A percentile compares a stretch with the other conserved stretches of the same genome.
Conservation (phyloP, 2,329 filamentous ascomycete species). For the Colletotrichum liriopes region DNA sequence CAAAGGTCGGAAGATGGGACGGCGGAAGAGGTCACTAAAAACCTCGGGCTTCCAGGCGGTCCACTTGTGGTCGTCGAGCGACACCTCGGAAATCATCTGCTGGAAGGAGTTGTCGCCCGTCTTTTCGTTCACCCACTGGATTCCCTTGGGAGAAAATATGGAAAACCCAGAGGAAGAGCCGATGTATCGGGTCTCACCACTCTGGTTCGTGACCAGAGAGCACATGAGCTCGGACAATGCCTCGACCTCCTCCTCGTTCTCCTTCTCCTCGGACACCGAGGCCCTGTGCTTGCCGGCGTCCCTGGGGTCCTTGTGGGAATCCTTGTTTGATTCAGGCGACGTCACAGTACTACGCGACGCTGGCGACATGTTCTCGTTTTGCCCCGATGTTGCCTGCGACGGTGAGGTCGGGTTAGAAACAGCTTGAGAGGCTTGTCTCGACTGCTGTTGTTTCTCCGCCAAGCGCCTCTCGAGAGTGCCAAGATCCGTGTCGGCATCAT, state of each 20-base stretch:
- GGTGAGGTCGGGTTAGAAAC: slow-evolving; percentile 68
- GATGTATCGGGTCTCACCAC: slow-evolving; percentile 95
- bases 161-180: slow-evolving; percentile 98
- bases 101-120: slow-evolving; percentile 97
- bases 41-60: slow-evolving; percentile 99
- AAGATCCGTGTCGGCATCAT: slow-evolving; percentile 87
- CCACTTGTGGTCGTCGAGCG: slow-evolving; percentile 94
- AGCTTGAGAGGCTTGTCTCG: slow-evolving; percentile 65
- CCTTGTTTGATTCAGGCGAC: slow-evolving; percentile 65
- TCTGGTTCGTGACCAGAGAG: slow-evolving; percentile 94
- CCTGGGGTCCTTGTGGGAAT: slow-evolving; percentile 54
- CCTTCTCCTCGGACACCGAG: slow-evolving; percentile 61
- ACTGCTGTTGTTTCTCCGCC: slow-evolving; percentile 69
- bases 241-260: slow-evolving; percentile 81
- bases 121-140: slow-evolving; percentile 98
- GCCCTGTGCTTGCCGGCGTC: slow-evolving; percentile 53
- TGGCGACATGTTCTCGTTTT: slow-evolving; percentile 57
- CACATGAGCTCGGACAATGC: slow-evolving; percentile 98
- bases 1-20: slow-evolving; percentile 85
- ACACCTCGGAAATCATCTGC: slow-evolving; percentile 93
- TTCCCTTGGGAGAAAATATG: slow-evolving; percentile 98
- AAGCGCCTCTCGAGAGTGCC: slow-evolving; percentile 87
- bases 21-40: slow-evolving; percentile 91
- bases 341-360: slow-evolving; percentile 70
- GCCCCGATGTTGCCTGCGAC: slow-evolving; percentile 61